Base-by-base conservation (phyloP, 2,329 filamentous ascomycete species). In the Myriosclerotinia duriaeana region DNA sequence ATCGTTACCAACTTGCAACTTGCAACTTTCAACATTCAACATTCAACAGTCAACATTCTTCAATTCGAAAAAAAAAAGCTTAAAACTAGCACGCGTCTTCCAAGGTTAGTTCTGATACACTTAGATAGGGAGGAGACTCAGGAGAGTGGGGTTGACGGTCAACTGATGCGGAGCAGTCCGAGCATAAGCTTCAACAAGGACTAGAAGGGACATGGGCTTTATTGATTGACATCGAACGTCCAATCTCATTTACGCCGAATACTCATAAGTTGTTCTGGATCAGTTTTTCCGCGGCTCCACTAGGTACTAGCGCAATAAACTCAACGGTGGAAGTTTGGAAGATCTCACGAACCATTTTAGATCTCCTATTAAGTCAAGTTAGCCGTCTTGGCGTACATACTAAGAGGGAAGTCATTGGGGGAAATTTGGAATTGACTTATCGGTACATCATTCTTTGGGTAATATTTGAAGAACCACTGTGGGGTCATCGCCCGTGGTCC, bases 141-240 rank as follows among this genome's bases (percentile, higher is more conserved):
- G 54, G 46, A 55, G 42, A 48, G 62, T 64, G 59, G 58, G 30
- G 58, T 38, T 38, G 15, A 12, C 6, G 42, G 63, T 50, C 53
- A 64, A 50, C 53, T 50, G 34, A 58, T 40, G 42, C n/a, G 42
- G 44, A n/a, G 44, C 44, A 48, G 63, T 34, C 30, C 30, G 52
- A 55, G 48, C 61, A 48, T 53, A 50, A 42, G 52, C 63, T 52
- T 59, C 40, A 65, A 46, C 62, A n/a, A 65, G 30, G 14, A 17
- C n/a, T 50, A 59, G 42, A 42, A 48, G 42, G 50, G 20, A 38
- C 50, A 38, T 40, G 44, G 44, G 34, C 58, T 50, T 61, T 61
- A 65, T 59, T 65, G 40, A 58, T 59, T 65, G 42, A 34, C 53
- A 65, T 22, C 30, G 34, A 56, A 65, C 63, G 50, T 65, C 63